Base-by-base conservation (phyloP, 2,329 filamentous ascomycete genomes). In the Phialocephala sp. region DNA sequence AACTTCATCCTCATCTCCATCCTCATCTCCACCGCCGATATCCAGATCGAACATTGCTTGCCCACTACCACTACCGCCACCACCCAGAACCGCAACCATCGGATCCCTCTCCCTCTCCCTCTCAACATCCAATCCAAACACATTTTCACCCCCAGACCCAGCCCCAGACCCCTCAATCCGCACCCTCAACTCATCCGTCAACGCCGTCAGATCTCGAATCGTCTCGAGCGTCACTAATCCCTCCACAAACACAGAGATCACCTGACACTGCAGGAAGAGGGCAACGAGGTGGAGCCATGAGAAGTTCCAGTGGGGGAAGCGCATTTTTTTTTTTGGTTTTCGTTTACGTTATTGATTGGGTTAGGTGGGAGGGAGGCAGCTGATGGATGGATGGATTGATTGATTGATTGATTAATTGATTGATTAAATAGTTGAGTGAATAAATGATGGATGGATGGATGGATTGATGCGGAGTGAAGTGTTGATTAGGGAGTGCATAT, bases 211-310 rank as follows among this genome's bases (percentile, higher is more conserved):
- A 58, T 70, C 66, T 35, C 68, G 41, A 3, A 74, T 70, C 18
- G 63, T 67, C 2, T 67, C 60, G 4, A 72, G 60, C 36, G 71
- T 72, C n/a, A 73, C 59, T 6, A 71, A 65, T 20, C 35, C 55
- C 35, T 5, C 9, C n/a, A 56, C 54, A 36, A 14, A 52, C n/a
- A n/a, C n/a, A n/a, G n/a, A n/a, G 8, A 35, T 35, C 50, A 54
- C 12, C 50, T 32, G 27, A 54, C 50, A 20, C 14, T 20, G 22
- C 3, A 27, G n/a, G 11, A 54, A 11, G 20, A 20, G 32, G 35
- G 20, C 2, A 18, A 35, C 22, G 27, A 41, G 60, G 50, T 22
- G 24, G 41, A 54, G 35, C n/a, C n/a, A n/a, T n/a, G n/a, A n/a
- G n/a, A 47, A 64, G 39, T 18, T 39, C 50, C 63, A 61, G 60